Conservation (phyloP, 2,329 filamentous ascomycete species). For the Phaeoacremonium minimum region DNA sequence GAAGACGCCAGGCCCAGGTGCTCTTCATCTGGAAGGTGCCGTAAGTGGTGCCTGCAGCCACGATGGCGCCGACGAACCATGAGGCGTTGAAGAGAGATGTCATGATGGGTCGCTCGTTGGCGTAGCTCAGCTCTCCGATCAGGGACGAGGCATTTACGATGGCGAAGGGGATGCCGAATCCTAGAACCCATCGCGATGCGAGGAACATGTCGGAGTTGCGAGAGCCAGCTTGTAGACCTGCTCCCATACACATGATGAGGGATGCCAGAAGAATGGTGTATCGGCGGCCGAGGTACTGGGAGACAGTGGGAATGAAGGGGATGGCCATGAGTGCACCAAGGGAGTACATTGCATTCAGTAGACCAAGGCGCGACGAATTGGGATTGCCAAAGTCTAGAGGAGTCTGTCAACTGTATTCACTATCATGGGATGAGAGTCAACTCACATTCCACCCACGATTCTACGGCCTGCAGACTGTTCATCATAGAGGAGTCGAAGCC, state of each 20-base stretch:
- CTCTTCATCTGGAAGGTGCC: slow-evolving; percentile 25
- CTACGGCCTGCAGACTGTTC: slow-evolving; percentile 35
- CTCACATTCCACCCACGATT: slow-evolving; percentile 30
- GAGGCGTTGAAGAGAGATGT: slow-evolving; percentile 24
- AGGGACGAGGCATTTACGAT: slow-evolving; percentile 26
- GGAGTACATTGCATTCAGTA: slow-evolving; percentile 36
- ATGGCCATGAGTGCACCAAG: slow-evolving; percentile 36
- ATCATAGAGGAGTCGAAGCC: slow-evolving; percentile 38
- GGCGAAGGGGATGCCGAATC: slow-evolving; percentile 27
- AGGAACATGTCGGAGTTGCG: slow-evolving; percentile 25
- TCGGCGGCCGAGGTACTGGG: slow-evolving; percentile 32
- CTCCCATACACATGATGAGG: slow-evolving; percentile 27
- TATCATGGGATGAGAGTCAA: not conserved
- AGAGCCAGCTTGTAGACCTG: slow-evolving; percentile 27
- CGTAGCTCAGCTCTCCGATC: slow-evolving; percentile 29
- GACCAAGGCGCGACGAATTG: slow-evolving; percentile 28
- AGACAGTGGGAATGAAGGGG: slow-evolving; percentile 31
- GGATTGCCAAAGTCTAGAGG: slow-evolving; percentile 33
- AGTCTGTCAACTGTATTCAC: not conserved
- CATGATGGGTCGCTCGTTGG: slow-evolving; percentile 22
- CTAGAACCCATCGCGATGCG: slow-evolving; percentile 23
- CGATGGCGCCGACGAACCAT: slow-evolving; percentile 25
- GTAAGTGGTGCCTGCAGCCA: slow-evolving; percentile 28
- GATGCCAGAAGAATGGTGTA: slow-evolving; percentile 26
- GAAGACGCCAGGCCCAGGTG: slow-evolving; percentile 29